Evolutionary conservation across 768 basidiomycete genomes (phyloP).

Genomic region (Ramaria rubella): DNA sequence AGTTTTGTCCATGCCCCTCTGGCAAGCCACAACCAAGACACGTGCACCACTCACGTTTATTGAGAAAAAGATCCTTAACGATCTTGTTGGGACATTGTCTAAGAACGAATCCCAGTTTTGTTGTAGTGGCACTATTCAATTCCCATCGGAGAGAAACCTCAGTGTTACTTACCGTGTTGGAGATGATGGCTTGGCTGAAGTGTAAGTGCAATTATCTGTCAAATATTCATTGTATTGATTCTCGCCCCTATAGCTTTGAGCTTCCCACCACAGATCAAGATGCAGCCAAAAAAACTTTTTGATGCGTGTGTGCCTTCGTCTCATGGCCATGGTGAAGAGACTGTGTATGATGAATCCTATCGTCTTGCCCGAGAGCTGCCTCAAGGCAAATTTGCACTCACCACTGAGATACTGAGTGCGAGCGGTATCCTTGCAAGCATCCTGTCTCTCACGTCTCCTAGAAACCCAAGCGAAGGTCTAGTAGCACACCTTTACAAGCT

Average conservation of each 20-base stretch:
- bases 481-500: slow-evolving; percentile 30
- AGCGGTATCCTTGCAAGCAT: slow-evolving; percentile 22
- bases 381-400: slow-evolving; percentile 27
- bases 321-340: slow-evolving; percentile 32
- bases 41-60: not conserved
- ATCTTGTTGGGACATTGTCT: not conserved
- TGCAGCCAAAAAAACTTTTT: slow-evolving; percentile 17
- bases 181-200: not conserved
- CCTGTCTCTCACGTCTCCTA: slow-evolving; percentile 16
- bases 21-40: not conserved
- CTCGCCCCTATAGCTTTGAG: not conserved
- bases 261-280: not conserved
- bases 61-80: not conserved
- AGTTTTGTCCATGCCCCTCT: not conserved
- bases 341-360: slow-evolving; percentile 40
- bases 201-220: not conserved
- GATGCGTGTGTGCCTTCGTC: slow-evolving; percentile 34
- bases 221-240: not conserved
- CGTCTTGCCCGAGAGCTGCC: slow-evolving; percentile 43
- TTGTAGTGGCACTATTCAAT: not conserved
- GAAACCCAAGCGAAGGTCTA: slow-evolving; percentile 24
- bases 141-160: not conserved
- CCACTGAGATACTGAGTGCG: slow-evolving; percentile 23
- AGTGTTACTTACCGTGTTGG: not conserved
- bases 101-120: slow-evolving; percentile 1